phyloP scores from a whole-genome alignment of 306 rosid species.

The Lathyrus aphaca region DNA sequence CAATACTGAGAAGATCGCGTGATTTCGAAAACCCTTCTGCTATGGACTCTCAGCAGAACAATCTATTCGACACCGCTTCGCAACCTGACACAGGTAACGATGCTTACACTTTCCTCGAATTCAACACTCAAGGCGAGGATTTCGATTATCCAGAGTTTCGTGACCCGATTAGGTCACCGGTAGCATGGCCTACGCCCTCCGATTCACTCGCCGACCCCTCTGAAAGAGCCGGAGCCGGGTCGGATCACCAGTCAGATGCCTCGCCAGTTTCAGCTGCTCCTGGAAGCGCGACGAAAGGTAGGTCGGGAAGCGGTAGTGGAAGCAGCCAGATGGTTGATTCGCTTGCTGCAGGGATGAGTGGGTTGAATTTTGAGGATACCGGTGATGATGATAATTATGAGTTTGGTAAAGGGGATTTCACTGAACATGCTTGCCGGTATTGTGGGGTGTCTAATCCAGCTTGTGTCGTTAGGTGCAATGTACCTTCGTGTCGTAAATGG shows the following conservation, averaged over 20 bases:
- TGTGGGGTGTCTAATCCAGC: constrained; percentile 98
- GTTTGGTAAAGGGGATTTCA: constrained; percentile 88
- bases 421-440: constrained; percentile 95
- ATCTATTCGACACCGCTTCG: constrained; percentile 89
- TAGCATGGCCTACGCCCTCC: constrained; percentile 94
- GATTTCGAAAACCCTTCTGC: constrained; percentile 3
- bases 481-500: constrained; percentile 98
- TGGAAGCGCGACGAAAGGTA: constrained; percentile 67
- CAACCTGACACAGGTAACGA: constrained; percentile 96
- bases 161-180: constrained; percentile 90
- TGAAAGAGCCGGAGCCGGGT: constrained; percentile 48
- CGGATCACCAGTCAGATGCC: constrained; percentile 90
- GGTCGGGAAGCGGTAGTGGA: constrained; percentile 61
- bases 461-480: constrained; percentile 97
- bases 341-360: constrained; percentile 84
- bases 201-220: constrained; percentile 78
- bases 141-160: constrained; percentile 95
- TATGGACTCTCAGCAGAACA: constrained; percentile 91
- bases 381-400: constrained; percentile 88
- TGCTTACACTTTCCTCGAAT: constrained; percentile 97
- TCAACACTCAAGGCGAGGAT: constrained; percentile 97
- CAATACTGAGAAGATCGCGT: constrained; percentile 24
- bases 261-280: constrained; percentile 85
- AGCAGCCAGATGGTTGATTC: constrained; percentile 76
- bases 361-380: constrained; percentile 90